Evolutionary conservation across 2,329 filamentous ascomycete species (phyloP).

Genomic region (Sporothrix variecibatus): DNA sequence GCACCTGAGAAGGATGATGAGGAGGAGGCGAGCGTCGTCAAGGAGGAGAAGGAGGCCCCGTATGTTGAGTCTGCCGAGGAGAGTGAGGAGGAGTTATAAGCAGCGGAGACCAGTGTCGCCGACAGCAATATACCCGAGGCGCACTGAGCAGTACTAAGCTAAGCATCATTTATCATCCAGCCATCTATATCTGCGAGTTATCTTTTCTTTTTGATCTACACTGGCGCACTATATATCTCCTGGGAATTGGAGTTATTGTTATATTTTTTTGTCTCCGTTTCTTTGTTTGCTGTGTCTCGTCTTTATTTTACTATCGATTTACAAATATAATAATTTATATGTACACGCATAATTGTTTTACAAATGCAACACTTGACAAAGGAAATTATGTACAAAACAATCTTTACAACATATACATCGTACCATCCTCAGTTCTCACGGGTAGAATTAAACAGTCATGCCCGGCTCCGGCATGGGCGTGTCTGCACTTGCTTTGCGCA

Average conservation of each 20-base stretch:
- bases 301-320: background rate
- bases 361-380: background rate
- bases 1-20: background rate
- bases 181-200: background rate
- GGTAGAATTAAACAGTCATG: background rate
- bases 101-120: background rate
- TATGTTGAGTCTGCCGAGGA: background rate
- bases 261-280: background rate
- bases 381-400: background rate
- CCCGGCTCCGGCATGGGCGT: background rate
- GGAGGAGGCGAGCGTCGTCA: background rate
- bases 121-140: constrained; percentile 3
- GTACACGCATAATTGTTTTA: background rate
- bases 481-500: background rate
- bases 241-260: background rate
- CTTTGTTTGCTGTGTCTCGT: background rate
- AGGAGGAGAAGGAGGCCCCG: background rate
- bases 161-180: background rate
- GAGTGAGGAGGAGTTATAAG: background rate
- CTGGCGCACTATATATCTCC: background rate
- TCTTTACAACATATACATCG: background rate
- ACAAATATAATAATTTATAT: background rate
- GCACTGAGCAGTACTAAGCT: background rate
- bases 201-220: background rate
- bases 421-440: background rate